Percentiles rank a stretch among this genome's conserved stretches.
Conservation (phyloP, 1,139 yeast genomes). For the Hyphopichia wangnamkhiaoensis region DNA sequence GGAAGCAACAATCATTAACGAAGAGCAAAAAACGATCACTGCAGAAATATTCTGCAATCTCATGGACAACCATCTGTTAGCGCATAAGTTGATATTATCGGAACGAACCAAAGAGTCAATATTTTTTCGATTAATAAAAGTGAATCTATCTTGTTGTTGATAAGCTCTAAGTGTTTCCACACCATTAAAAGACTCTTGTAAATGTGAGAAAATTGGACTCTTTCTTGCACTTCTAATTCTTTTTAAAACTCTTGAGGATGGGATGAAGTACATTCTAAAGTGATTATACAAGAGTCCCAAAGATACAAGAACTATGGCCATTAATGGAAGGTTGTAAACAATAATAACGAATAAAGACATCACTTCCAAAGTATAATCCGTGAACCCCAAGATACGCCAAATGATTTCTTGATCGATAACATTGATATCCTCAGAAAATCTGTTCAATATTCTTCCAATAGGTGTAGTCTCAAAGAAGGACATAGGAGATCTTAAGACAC, state of each 20-base stretch:
- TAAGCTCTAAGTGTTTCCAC: constrained; percentile 39
- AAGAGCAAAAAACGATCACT: constrained; percentile 28
- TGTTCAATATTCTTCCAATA: constrained; percentile 40
- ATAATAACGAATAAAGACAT: constrained; percentile 29
- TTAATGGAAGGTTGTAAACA: constrained; percentile 33
- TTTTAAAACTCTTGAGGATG: constrained; percentile 40
- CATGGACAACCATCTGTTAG: constrained; percentile 42
- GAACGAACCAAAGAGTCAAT: constrained; percentile 23
- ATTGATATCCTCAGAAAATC: constrained; percentile 41
- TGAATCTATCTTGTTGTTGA: constrained; percentile 29
- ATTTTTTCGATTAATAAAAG: constrained; percentile 18
- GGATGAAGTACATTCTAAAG: constrained; percentile 30
- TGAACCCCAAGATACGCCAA: constrained; percentile 31
- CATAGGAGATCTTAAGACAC: constrained; percentile 45
- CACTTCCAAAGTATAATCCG: constrained; percentile 23
- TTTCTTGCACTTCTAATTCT: constrained; percentile 33
- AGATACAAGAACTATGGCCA: constrained; percentile 26
- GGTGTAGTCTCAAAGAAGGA: constrained; percentile 47
- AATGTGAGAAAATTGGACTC: constrained; percentile 36
- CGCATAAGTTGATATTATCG: constrained; percentile 22
- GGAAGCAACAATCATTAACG: constrained; percentile 27
- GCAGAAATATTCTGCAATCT: constrained; percentile 39
- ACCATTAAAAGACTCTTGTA: constrained; percentile 41
- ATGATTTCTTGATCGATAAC: constrained; percentile 34
- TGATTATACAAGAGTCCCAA: constrained; percentile 28